Conservation (phyloP, 495 filamentous ascomycete genomes). For the Trichoderma orchidacearum region DNA sequence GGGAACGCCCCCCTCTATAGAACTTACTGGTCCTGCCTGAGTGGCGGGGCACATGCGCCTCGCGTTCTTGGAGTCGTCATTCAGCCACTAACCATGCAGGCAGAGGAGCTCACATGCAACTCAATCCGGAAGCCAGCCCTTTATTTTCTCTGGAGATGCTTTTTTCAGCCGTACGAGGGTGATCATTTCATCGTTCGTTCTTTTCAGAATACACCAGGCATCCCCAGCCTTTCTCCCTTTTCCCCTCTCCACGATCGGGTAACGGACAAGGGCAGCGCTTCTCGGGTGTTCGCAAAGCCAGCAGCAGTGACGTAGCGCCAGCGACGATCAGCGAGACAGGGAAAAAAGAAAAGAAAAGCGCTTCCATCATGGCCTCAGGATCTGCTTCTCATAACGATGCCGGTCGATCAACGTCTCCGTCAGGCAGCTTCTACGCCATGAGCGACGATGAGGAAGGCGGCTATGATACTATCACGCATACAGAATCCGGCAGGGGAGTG, state of each 20-base stretch:
- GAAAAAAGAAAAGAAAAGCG: neutral
- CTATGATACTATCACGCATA: conserved; percentile 89
- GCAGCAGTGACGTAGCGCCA: neutral
- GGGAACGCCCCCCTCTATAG: neutral
- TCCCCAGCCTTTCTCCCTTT: neutral
- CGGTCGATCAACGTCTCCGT: conserved; percentile 45
- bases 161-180: too few species aligned
- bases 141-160: neutral
- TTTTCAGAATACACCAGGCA: neutral
- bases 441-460: conserved; percentile 93
- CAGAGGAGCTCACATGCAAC: conserved; percentile 1
- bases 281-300: neutral
- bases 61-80: neutral
- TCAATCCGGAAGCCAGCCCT: neutral
- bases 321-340: neutral
- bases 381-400: neutral
- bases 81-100: neutral
- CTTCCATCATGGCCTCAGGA: neutral
- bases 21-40: neutral
- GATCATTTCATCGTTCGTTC: neutral
- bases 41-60: neutral
- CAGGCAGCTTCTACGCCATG: conserved; percentile 89
- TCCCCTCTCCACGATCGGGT: too few species aligned
- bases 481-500: conserved; percentile 65
- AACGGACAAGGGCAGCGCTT: too few species aligned